Percentiles rank a stretch among this genome's conserved stretches.
These are phyloP conservation scores for Xanthoparmelia taractica DNA, from an alignment of 495 filamentous ascomycete genomes.

Conservation along the genomic window DNA sequence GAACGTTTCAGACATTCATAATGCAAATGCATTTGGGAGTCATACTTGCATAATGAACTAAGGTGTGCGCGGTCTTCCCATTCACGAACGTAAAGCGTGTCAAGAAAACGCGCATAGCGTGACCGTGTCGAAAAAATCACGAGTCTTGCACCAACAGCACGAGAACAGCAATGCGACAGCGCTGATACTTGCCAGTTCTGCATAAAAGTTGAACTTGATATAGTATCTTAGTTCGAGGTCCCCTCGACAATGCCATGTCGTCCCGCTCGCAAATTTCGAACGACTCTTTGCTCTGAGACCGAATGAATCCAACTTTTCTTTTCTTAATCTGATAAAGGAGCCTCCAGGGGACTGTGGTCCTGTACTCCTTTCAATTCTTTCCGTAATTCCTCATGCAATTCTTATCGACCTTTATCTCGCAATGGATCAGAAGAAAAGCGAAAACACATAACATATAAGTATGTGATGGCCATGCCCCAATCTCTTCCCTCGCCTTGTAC, in stretches of 20 bases:
- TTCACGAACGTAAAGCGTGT: constrained; percentile 1
- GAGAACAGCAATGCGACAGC: not conserved
- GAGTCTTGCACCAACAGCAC: not conserved
- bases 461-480: constrained; percentile 81
- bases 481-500: constrained; percentile 65
- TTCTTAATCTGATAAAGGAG: constrained; percentile 38
- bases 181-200: not conserved
- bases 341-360: constrained; percentile 68
- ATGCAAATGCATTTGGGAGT: constrained; percentile 13
- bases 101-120: not conserved
- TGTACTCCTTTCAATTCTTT: constrained; percentile 86
- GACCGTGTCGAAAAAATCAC: not conserved
- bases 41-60: constrained; percentile 10
- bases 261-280: not conserved
- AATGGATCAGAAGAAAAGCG: constrained; percentile 79
- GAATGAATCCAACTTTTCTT: not conserved
- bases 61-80: not conserved
- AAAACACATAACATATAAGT: constrained; percentile 95
- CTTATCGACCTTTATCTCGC: constrained; percentile 85
- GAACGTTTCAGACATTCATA: constrained; percentile 6
- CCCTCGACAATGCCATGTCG: not conserved
- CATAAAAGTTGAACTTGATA: not conserved
- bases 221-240: not conserved
- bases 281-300: not conserved
- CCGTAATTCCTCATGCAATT: constrained; percentile 93